phyloP scores from a whole-genome alignment of 345 rosid species.

The Aurinia saxatilis region DNA sequence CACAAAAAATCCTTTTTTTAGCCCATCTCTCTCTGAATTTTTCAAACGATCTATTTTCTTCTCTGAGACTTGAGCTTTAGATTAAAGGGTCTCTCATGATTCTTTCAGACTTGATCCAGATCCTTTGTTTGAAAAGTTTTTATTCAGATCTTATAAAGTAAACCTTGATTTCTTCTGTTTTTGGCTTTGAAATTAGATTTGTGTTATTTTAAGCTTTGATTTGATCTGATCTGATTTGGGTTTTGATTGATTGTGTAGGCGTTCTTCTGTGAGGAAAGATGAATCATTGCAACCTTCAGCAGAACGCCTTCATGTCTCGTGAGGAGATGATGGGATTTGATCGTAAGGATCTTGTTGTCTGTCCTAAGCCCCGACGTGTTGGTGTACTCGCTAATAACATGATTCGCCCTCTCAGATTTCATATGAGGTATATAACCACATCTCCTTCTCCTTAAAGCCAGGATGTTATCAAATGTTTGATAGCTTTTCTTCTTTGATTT shows the following conservation, averaged over 20 bases:
- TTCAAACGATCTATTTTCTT: background rate
- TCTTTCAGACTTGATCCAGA: background rate
- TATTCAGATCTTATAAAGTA: slow-evolving; percentile 7
- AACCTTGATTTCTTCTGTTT: background rate
- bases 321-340: slow-evolving; percentile 58
- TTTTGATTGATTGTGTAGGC: slow-evolving; percentile 38
- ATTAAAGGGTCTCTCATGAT: background rate
- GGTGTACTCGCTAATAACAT: slow-evolving; percentile 44
- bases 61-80: background rate
- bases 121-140: background rate
- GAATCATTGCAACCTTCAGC: slow-evolving; percentile 68
- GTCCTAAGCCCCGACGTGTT: slow-evolving; percentile 85
- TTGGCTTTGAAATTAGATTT: background rate
- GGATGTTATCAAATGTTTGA: background rate
- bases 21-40: background rate
- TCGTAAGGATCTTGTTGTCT: slow-evolving; percentile 53
- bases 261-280: slow-evolving; percentile 54
- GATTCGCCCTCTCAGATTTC: slow-evolving; percentile 48
- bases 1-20: background rate
- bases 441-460: background rate
- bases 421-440: slow-evolving; percentile 43
- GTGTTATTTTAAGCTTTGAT: background rate
- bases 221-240: background rate
- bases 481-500: background rate
- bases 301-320: slow-evolving; percentile 55